Percentiles rank a stretch among this genome's conserved stretches.
phyloP scores from a whole-genome alignment of 208 protist species.

The Vickermania spadyakhi region DNA sequence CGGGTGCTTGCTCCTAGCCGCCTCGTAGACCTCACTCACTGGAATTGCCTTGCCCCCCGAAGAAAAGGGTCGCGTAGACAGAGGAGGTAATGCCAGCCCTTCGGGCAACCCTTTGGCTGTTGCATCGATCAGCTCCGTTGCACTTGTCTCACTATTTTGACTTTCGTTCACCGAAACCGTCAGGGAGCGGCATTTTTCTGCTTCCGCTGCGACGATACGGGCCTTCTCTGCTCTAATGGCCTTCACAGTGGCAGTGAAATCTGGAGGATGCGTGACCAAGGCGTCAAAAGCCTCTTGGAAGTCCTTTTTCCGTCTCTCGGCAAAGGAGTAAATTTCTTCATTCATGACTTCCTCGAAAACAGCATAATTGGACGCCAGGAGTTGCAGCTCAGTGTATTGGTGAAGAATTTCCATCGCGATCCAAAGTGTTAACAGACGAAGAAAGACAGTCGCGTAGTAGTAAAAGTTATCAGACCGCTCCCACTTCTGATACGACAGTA shows the following conservation, averaged over 20 bases:
- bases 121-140: background rate
- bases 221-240: conserved; percentile 40
- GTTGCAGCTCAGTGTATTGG: conserved; percentile 65
- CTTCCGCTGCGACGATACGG: conserved; percentile 8
- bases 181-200: too few relatives aligned
- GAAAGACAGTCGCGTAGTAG: conserved; percentile 53
- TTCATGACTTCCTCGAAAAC: conserved; percentile 62
- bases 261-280: conserved; percentile 28
- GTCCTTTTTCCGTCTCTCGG: conserved; percentile 19
- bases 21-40: conserved; percentile 4
- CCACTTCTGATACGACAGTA: conserved; percentile 73
- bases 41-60: background rate
- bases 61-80: background rate
- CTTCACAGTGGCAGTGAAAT: conserved; percentile 47
- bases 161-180: background rate
- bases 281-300: conserved; percentile 27
- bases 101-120: too few relatives aligned
- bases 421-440: conserved; percentile 62
- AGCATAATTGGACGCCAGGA: conserved; percentile 58
- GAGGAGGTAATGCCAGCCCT: background rate
- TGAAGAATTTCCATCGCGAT: conserved; percentile 70
- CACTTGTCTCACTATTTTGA: background rate
- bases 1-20: conserved; percentile 17
- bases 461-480: conserved; percentile 84
- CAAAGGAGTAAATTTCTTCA: conserved; percentile 33